A percentile compares a stretch with the other conserved stretches of the same genome.
Evolutionary conservation across 108 stramenopile species (phyloP).

Genomic region (Mayamaea pseudoterrestris): DNA sequence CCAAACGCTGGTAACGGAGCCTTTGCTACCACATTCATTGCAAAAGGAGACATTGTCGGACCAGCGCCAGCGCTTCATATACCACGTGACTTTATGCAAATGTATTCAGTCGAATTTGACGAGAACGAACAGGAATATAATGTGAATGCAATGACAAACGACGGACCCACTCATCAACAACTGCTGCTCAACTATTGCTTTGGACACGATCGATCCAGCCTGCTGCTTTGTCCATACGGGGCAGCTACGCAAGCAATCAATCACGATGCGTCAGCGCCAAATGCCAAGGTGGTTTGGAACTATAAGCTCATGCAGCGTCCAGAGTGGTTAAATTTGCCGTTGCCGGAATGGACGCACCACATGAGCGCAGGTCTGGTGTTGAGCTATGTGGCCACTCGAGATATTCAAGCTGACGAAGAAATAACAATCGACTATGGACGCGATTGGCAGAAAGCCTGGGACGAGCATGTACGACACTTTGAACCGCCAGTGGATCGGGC

Average conservation of each 20-base stretch:
- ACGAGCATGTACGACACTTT: conserved; percentile 17
- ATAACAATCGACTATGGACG: conserved; percentile 49
- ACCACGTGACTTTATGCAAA: conserved; percentile 4
- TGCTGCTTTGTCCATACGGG: conserved; percentile 27
- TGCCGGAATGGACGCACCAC: background rate
- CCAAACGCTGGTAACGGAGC: conserved; percentile 34
- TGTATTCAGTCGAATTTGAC: background rate
- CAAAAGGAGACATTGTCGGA: conserved; percentile 11
- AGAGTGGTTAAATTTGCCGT: too few species aligned
- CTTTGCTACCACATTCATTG: conserved; percentile 27
- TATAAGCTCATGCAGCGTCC: background rate
- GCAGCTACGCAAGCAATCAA: conserved; percentile 30
- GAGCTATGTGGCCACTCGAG: conserved; percentile 32
- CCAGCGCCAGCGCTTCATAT: conserved; percentile 28
- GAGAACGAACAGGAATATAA: background rate
- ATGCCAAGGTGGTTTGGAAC: background rate
- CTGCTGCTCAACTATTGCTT: conserved; percentile 34
- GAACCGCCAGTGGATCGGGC: background rate
- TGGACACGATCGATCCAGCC: conserved; percentile 21
- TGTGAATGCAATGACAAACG: background rate
- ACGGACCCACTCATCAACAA: conserved; percentile 7
- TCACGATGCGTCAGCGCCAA: too few species aligned
- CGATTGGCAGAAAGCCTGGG: conserved; percentile 25
- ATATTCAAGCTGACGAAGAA: conserved; percentile 36
- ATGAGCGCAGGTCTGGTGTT: conserved; percentile 10